Evolutionary conservation across 345 rosid species (phyloP).

Genomic region (Eucalyptus camaldulensis): DNA sequence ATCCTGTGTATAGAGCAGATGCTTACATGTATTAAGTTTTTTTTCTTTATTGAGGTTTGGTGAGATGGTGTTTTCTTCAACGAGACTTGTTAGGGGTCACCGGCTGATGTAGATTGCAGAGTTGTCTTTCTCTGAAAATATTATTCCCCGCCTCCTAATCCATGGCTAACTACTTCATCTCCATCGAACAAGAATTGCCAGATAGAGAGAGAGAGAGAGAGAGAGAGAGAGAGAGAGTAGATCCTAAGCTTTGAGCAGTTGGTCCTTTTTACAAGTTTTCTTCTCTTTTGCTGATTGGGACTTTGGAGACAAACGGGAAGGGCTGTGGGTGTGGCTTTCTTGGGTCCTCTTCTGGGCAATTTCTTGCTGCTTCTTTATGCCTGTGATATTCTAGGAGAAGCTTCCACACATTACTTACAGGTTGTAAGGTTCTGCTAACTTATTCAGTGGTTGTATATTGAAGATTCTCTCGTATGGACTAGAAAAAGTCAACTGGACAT

Average conservation of each 20-base stretch:
- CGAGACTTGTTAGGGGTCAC: slow-evolving; percentile 23
- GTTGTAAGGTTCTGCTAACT: background rate
- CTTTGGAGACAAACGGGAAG: background rate
- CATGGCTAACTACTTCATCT: background rate
- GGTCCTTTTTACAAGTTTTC: background rate
- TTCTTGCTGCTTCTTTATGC: background rate
- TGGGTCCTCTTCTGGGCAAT: background rate
- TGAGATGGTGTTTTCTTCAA: slow-evolving; percentile 49
- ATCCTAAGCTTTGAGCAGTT: background rate
- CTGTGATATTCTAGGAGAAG: background rate
- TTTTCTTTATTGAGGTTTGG: slow-evolving; percentile 46
- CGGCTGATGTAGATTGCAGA: slow-evolving; percentile 23
- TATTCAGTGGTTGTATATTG: background rate
- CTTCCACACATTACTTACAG: background rate
- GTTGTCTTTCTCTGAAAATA: slow-evolving; percentile 21
- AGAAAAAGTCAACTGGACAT: background rate
- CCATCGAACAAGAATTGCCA: background rate
- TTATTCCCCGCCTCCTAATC: background rate
- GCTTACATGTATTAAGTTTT: background rate
- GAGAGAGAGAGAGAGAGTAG: background rate
- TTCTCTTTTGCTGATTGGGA: background rate
- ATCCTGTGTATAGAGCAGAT: slow-evolving; percentile 5
- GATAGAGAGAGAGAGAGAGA: background rate
- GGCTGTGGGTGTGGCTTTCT: background rate
- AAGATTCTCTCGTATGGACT: background rate